These are phyloP conservation scores for Globisporangium nagaii DNA, from an alignment of 352 stramenopile species.

Conservation along the genomic window DNA sequence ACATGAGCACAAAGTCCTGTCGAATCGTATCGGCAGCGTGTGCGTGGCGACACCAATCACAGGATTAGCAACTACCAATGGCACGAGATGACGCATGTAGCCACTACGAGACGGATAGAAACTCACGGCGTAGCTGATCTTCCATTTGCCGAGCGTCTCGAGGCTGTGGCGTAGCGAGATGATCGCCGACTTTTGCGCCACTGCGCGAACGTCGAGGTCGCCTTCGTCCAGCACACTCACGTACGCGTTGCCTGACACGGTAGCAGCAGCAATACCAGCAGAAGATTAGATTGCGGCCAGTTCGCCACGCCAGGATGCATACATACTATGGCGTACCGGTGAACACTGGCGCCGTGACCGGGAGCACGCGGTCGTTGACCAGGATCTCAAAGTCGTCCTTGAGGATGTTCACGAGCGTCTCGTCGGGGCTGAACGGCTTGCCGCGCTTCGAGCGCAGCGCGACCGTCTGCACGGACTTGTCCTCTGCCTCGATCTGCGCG, in stretches of 20 bases:
- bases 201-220: conserved; percentile 71
- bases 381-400: conserved; percentile 81
- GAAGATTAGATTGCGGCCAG: not conserved
- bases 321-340: conserved; percentile 17
- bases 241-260: conserved; percentile 49
- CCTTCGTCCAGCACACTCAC: conserved; percentile 64
- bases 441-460: conserved; percentile 57
- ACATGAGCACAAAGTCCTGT: conserved; percentile 70
- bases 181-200: conserved; percentile 75
- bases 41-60: too few relatives aligned
- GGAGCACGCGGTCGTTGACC: conserved; percentile 73
- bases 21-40: not conserved
- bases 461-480: conserved; percentile 65
- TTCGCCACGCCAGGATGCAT: not conserved
- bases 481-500: conserved; percentile 70
- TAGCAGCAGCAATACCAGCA: not conserved
- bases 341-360: conserved; percentile 67
- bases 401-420: conserved; percentile 61
- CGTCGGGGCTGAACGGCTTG: conserved; percentile 47
- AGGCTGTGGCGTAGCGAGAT: conserved; percentile 71
- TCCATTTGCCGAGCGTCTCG: conserved; percentile 73
- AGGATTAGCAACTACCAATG: too few relatives aligned
- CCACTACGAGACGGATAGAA: not conserved
- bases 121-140: conserved; percentile 54
- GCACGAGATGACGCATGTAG: too few relatives aligned